These are phyloP conservation scores for Pistacia vera DNA, from an alignment of 345 rosid species.

Conservation along the genomic window DNA sequence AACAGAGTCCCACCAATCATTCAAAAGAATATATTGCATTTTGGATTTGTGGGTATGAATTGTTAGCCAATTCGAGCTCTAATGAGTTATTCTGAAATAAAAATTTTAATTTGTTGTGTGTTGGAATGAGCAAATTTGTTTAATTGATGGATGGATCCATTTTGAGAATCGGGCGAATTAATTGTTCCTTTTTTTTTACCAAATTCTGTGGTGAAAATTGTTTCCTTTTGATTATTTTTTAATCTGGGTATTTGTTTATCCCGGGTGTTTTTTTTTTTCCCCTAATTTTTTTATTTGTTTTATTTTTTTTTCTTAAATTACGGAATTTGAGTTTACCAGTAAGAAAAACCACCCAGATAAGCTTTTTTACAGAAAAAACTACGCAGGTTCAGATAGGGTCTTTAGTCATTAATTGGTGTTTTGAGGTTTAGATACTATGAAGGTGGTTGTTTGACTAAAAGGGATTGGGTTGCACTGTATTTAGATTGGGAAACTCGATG, in stretches of 20 bases:
- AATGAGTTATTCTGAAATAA: no score
- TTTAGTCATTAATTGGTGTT: neutral
- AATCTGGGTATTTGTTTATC: neutral
- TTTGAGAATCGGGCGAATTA: neutral
- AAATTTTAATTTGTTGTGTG: no score
- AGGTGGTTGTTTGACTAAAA: neutral
- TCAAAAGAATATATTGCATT: no score
- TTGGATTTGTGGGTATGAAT: no score
- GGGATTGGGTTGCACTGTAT: neutral
- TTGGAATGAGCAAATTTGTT: no score
- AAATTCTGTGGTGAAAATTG: neutral
- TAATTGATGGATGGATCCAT: neutral
- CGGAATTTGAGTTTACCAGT: neutral
- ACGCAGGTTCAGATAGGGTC: neutral
- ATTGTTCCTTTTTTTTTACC: neutral
- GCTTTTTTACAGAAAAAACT: neutral
- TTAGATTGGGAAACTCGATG: neutral
- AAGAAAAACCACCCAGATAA: slow-evolving; percentile 1
- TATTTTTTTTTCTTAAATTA: no score
- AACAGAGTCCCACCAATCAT: no score
- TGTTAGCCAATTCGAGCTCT: no score
- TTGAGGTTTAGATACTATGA: neutral
- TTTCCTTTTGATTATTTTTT: no score
- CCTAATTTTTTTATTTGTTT: no score
- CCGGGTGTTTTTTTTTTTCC: neutral